Percentiles rank a stretch among this genome's conserved stretches.
phyloP scores from a whole-genome alignment of 116 monocot genomes.

The Thalassia testudinum region DNA sequence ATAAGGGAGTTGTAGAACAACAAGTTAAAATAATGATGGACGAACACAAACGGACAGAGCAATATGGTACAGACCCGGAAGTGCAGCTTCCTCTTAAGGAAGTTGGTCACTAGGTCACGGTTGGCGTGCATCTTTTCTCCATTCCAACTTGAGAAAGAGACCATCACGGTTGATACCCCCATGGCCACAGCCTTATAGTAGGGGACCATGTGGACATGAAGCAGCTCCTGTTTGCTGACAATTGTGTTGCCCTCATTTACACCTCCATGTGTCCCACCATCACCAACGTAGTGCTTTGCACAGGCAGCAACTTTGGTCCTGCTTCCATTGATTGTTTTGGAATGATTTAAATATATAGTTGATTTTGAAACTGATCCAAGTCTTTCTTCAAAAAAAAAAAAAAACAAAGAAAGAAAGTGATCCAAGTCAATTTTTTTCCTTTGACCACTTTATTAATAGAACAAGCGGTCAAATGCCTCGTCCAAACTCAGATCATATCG shows the following conservation, averaged over 20 bases:
- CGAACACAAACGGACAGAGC: neutral
- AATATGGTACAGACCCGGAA: constrained; percentile 20
- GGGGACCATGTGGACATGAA: constrained; percentile 35
- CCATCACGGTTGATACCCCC: constrained; percentile 38
- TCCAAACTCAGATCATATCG: no score
- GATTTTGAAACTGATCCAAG: neutral
- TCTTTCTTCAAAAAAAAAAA: neutral
- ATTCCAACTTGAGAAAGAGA: constrained; percentile 43
- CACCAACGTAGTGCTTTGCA: constrained; percentile 46
- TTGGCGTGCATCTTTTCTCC: constrained; percentile 48
- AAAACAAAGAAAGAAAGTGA: neutral
- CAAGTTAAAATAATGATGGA: neutral
- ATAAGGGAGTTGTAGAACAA: neutral
- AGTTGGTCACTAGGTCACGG: constrained; percentile 20
- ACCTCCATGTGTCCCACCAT: constrained; percentile 40
- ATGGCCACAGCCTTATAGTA: constrained; percentile 26
- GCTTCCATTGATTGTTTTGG: neutral
- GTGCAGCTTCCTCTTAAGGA: constrained; percentile 33
- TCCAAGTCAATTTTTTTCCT: neutral
- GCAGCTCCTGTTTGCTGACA: constrained; percentile 10
- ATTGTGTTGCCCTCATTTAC: constrained; percentile 37
- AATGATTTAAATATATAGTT: neutral
- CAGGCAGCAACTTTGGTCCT: constrained; percentile 45
- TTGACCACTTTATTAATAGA: no score
- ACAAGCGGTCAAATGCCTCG: no score